phyloP scores from a whole-genome alignment of 345 rosid genomes.

The Salix brachista region DNA sequence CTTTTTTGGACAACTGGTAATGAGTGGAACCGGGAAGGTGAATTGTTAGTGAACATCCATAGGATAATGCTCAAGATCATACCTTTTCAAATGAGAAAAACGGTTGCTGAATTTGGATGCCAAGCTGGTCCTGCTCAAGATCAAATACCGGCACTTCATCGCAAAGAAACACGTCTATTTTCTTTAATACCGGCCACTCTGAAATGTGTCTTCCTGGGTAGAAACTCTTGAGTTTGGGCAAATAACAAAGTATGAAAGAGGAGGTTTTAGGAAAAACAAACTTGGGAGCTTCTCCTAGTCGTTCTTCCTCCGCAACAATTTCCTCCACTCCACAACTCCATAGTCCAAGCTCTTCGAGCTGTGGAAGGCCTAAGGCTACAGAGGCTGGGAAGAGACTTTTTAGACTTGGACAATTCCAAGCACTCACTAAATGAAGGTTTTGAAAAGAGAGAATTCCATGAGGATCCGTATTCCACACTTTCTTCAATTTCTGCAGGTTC shows the following conservation, averaged over 20 bases:
- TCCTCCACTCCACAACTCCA: constrained; percentile 11
- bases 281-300: not conserved
- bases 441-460: not conserved
- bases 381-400: constrained; percentile 12
- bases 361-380: not conserved
- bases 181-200: constrained; percentile 18
- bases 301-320: constrained; percentile 13
- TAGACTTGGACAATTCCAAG: not conserved
- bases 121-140: not conserved
- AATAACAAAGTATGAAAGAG: not conserved
- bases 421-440: not conserved
- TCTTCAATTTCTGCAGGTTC: not conserved
- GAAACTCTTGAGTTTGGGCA: constrained; percentile 13
- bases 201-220: not conserved
- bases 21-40: too few species aligned
- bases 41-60: too few species aligned
- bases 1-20: too few species aligned
- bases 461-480: constrained; percentile 9
- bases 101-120: not conserved
- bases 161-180: not conserved
- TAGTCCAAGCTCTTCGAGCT: constrained; percentile 12
- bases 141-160: not conserved
- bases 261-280: constrained; percentile 16
- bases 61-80: not conserved
- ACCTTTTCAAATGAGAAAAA: not conserved